A percentile compares a stretch with the other conserved stretches of the same genome.
phyloP scores from a whole-genome alignment of 1,284 basidiomycete species.

The Leccinum subfulvum region DNA sequence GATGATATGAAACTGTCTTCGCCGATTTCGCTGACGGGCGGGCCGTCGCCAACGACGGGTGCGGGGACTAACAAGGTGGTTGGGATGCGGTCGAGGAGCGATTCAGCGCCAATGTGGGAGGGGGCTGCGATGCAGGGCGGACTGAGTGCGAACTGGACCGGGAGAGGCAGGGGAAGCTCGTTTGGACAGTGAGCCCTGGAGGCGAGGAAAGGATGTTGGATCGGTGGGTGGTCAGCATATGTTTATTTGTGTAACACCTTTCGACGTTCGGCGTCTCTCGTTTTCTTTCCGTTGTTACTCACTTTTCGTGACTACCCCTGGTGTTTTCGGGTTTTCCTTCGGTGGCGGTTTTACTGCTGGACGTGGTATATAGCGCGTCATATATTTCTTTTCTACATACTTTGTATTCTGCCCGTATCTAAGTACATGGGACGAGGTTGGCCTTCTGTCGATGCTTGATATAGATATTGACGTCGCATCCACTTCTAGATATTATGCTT shows the following conservation, averaged over 20 bases:
- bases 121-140: slow-evolving; percentile 20
- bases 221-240: background rate
- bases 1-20: slow-evolving; percentile 27
- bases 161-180: slow-evolving; percentile 40
- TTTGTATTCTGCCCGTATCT: background rate
- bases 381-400: background rate
- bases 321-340: background rate
- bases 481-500: background rate
- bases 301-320: background rate
- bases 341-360: background rate
- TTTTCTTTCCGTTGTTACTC: slow-evolving; percentile 6
- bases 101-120: slow-evolving; percentile 52
- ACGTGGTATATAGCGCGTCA: background rate
- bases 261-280: slow-evolving; percentile 27
- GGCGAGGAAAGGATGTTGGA: background rate
- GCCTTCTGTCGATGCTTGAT: background rate
- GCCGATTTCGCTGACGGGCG: slow-evolving; percentile 21
- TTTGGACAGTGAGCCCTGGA: slow-evolving; percentile 25
- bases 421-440: background rate
- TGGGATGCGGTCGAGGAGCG: slow-evolving; percentile 42
- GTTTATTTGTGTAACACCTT: slow-evolving; percentile 2
- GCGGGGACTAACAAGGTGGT: slow-evolving; percentile 9
- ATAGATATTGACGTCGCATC: background rate
- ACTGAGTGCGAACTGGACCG: slow-evolving; percentile 29
- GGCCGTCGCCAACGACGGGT: slow-evolving; percentile 10